These are phyloP conservation scores for Crotalaria pallida DNA, from an alignment of 306 rosid species.

Conservation along the genomic window DNA sequence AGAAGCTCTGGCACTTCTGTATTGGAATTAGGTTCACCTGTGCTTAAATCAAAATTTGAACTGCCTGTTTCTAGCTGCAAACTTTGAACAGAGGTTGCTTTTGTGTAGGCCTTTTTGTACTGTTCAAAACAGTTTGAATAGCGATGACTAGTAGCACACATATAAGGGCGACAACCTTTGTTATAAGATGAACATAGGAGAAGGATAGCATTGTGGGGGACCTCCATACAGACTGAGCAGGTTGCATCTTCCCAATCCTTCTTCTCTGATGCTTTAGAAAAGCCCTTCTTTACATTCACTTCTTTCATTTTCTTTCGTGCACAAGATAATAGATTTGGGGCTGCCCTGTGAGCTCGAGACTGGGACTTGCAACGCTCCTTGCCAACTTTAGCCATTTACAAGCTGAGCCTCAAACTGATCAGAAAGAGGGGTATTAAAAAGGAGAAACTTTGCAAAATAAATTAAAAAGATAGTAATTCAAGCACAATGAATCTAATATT, in stretches of 20 bases:
- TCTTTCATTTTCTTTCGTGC: slow-evolving; percentile 39
- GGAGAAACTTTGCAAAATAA: not conserved
- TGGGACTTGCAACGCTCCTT: slow-evolving; percentile 35
- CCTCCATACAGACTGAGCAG: slow-evolving; percentile 97
- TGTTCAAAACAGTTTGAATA: slow-evolving; percentile 95
- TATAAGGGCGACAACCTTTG: slow-evolving; percentile 95
- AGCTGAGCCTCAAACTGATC: slow-evolving; percentile 25
- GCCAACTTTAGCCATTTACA: slow-evolving; percentile 34
- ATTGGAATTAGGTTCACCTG: slow-evolving; percentile 42
- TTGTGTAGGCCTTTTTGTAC: slow-evolving; percentile 84
- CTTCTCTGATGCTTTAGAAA: slow-evolving; percentile 48
- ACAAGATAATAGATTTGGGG: slow-evolving; percentile 37
- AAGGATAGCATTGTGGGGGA: slow-evolving; percentile 94
- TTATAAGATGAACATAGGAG: slow-evolving; percentile 95
- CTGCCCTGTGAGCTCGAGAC: slow-evolving; percentile 27
- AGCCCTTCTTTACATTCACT: slow-evolving; percentile 39
- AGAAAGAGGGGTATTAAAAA: not conserved
- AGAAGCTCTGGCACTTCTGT: slow-evolving; percentile 65
- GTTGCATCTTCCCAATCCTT: slow-evolving; percentile 78
- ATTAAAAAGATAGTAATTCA: not conserved
- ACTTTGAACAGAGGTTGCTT: slow-evolving; percentile 45
- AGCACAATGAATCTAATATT: not conserved
- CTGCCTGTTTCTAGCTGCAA: slow-evolving; percentile 36
- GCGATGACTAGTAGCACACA: slow-evolving; percentile 92
- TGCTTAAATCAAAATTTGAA: slow-evolving; percentile 34